Base-by-base conservation (phyloP, 495 filamentous ascomycete species). In the Aspergillus bertholletiae region DNA sequence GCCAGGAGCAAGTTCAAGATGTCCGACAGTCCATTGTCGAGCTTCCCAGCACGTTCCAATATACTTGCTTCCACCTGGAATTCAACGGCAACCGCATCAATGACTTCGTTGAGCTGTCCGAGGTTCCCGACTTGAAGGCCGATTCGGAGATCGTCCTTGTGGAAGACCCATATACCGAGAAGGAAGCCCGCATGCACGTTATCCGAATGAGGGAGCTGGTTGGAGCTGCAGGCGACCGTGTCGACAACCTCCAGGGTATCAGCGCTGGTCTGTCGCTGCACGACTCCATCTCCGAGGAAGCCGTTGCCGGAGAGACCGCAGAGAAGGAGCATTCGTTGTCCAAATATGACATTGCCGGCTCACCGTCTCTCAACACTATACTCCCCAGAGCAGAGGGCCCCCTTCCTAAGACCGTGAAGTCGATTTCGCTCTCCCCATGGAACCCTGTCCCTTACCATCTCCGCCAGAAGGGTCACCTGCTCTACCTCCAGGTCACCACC, bases 21-120 rank as follows among this genome's bases (percentile, higher is more conserved):
- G 84, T 99, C 60, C 89, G 95, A 55, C 93, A 97, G 74, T 94
- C 94, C 26, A 88, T 99, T 65, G 87, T 96, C 70, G 95, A 99
- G 70, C 79, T 88, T 45, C 95, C 95, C n/a, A 80, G 85, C 49
- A 92, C 92, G 49, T 88, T 96, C 72, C 92, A 96, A 72, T 97
- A 97, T 76, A 93, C 95, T 37, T 99, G 95, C 77, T 99, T 99
- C 79, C 95, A 97, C 72, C 84, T 99, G 39, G 92, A 97, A 67
- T 84, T 89, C 74, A 83, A 90, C 20, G 87, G 88, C 50, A 73
- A 86, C 63, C 85, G 88, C 40, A 87, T 97, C 77, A 97, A 97
- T 68, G 95, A 99, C 74, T 97, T 92, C 59, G 76, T 93, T 52
- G 90, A 96, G 73, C 77, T 99, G 41, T 94, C 92, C 23, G 95